Conservation (phyloP, 179 eudicot species). For the Beta macrorhiza region DNA sequence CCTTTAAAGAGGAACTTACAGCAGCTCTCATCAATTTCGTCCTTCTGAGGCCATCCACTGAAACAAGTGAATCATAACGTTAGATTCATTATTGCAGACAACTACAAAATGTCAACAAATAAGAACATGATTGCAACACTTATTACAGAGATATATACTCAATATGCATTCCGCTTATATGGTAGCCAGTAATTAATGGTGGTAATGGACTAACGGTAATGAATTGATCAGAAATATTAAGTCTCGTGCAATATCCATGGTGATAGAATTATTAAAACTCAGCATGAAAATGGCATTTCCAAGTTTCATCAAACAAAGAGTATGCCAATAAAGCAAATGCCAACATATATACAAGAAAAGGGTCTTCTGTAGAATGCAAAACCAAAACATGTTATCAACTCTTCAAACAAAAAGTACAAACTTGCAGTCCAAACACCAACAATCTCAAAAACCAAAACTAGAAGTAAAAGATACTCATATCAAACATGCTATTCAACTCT, state of each 20-base stretch:
- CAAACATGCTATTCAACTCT: neutral
- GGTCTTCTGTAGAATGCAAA: neutral
- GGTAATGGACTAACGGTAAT: too few relatives aligned
- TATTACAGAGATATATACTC: neutral
- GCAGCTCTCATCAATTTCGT: neutral
- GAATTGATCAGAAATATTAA: too few relatives aligned
- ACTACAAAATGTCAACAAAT: neutral
- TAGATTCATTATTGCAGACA: neutral
- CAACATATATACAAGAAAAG: neutral
- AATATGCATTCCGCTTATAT: too few relatives aligned
- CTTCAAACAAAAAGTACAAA: neutral
- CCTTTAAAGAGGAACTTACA: neutral
- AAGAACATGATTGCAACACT: slow-evolving; percentile 1
- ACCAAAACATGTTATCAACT: too few relatives aligned
- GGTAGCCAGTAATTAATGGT: too few relatives aligned
- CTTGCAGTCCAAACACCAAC: neutral
- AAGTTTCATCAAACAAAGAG: neutral
- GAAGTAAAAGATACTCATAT: neutral
- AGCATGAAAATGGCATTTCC: neutral
- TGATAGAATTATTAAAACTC: neutral
- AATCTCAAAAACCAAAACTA: neutral
- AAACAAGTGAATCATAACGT: neutral
- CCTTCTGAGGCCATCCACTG: slow-evolving; percentile 7
- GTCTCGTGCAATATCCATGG: too few relatives aligned
- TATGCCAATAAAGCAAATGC: neutral